Percentiles rank a stretch among this genome's conserved stretches.
phyloP scores from a whole-genome alignment of 83 land plant genomes.

The Thuja plicata region DNA sequence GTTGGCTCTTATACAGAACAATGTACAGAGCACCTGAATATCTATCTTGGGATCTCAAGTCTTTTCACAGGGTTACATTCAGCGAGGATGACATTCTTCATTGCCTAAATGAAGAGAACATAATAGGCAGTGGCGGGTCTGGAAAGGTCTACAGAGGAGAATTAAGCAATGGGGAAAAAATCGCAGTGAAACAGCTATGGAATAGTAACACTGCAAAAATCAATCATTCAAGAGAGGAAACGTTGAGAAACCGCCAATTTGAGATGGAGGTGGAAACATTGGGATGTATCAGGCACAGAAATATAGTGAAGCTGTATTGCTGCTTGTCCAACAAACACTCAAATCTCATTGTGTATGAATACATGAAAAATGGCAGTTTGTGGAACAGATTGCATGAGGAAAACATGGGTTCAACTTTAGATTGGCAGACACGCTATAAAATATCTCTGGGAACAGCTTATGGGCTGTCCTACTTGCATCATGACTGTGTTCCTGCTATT shows the following conservation, averaged over 20 bases:
- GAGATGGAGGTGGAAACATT: constrained; percentile 41
- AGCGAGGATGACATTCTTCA: constrained; percentile 40
- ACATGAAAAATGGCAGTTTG: constrained; percentile 43
- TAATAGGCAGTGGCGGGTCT: constrained; percentile 68
- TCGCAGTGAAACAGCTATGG: constrained; percentile 72
- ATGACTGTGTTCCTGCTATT: constrained; percentile 46
- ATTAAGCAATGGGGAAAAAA: constrained; percentile 25
- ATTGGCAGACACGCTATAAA: constrained; percentile 31
- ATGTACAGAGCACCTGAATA: neutral
- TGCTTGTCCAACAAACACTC: constrained; percentile 34
- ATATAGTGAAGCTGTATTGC: constrained; percentile 48
- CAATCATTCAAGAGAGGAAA: constrained; percentile 4
- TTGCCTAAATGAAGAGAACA: constrained; percentile 42
- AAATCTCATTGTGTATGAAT: constrained; percentile 41
- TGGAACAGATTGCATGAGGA: constrained; percentile 29
- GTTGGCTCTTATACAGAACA: neutral
- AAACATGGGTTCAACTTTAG: constrained; percentile 1
- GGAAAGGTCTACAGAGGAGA: constrained; percentile 64
- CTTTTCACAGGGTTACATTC: constrained; percentile 36
- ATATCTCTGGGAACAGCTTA: constrained; percentile 36
- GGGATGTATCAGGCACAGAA: constrained; percentile 35
- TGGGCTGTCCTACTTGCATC: constrained; percentile 56
- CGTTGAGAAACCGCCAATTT: constrained; percentile 22
- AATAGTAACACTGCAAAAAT: neutral
- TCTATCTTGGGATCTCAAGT: constrained; percentile 56